phyloP scores from a whole-genome alignment of 257 asterid genomes.

The Solanum neorickii region DNA sequence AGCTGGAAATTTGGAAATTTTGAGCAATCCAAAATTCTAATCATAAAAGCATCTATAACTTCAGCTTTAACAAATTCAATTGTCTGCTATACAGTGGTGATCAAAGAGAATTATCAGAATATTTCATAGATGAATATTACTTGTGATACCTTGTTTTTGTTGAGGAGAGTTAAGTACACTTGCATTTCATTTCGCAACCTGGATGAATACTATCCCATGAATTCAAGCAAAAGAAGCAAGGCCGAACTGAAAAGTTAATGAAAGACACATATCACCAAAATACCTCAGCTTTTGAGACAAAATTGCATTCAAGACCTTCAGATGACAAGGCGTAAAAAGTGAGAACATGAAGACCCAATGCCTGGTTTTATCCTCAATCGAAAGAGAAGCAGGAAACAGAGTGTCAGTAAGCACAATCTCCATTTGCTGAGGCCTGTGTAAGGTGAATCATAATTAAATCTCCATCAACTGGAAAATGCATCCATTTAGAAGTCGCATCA shows the following conservation, averaged over 20 bases:
- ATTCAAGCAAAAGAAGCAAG: not conserved
- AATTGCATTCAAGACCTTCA: conserved; percentile 54
- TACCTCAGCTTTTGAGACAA: conserved; percentile 77
- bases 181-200: conserved; percentile 61
- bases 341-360: conserved; percentile 72
- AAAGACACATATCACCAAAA: conserved; percentile 6
- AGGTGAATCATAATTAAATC: conserved; percentile 5
- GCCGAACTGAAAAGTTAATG: not conserved
- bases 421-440: conserved; percentile 65
- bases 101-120: not conserved
- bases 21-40: not conserved
- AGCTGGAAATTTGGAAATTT: not conserved
- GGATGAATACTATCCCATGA: not conserved
- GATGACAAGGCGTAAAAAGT: conserved; percentile 53
- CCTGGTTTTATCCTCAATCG: conserved; percentile 46
- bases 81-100: not conserved
- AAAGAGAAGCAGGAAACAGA: conserved; percentile 66
- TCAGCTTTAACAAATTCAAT: not conserved
- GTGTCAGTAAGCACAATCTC: conserved; percentile 61
- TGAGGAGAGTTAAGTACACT: conserved; percentile 41
- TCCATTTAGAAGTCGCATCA: not conserved
- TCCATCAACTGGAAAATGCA: not conserved
- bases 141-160: conserved; percentile 32
- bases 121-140: not conserved
- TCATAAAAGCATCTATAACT: not conserved